Conservation (phyloP, 2,329 filamentous ascomycete species). For the Escovopsis weberi region DNA sequence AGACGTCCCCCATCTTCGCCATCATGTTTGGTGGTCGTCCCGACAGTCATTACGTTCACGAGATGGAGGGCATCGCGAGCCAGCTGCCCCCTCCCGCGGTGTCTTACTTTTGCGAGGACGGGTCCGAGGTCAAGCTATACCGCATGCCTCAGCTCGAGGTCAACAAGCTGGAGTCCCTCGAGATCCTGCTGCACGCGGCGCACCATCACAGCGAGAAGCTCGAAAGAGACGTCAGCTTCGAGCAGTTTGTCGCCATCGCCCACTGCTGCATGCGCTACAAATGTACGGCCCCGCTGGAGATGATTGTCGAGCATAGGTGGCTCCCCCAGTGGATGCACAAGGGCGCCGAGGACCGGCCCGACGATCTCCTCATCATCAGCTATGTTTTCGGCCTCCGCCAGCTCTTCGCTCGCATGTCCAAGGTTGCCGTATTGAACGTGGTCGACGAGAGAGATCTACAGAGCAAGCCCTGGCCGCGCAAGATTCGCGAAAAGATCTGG, state of each 20-base stretch:
- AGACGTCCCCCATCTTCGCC: constrained; percentile 37
- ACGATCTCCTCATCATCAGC: constrained; percentile 35
- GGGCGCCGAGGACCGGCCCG: constrained; percentile 32
- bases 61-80: constrained; percentile 21
- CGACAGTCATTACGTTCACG: constrained; percentile 17
- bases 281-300: constrained; percentile 35
- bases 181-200: constrained; percentile 35
- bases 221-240: constrained; percentile 31
- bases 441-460: constrained; percentile 28
- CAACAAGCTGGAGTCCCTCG: constrained; percentile 26
- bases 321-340: constrained; percentile 36
- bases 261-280: constrained; percentile 35
- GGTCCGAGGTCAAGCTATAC: constrained; percentile 30
- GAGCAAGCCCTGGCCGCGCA: constrained; percentile 30
- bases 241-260: constrained; percentile 36
- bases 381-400: constrained; percentile 36
- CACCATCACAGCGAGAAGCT: constrained; percentile 33
- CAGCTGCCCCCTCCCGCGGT: constrained; percentile 22
- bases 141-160: constrained; percentile 37
- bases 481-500: constrained; percentile 33
- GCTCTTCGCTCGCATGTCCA: constrained; percentile 35
- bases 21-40: constrained; percentile 27
- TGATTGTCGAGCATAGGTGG: constrained; percentile 36
- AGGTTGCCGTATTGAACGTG: constrained; percentile 32
- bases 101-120: constrained; percentile 26